phyloP scores from a whole-genome alignment of 805 yeast genomes.

The Ogataea angusta region DNA sequence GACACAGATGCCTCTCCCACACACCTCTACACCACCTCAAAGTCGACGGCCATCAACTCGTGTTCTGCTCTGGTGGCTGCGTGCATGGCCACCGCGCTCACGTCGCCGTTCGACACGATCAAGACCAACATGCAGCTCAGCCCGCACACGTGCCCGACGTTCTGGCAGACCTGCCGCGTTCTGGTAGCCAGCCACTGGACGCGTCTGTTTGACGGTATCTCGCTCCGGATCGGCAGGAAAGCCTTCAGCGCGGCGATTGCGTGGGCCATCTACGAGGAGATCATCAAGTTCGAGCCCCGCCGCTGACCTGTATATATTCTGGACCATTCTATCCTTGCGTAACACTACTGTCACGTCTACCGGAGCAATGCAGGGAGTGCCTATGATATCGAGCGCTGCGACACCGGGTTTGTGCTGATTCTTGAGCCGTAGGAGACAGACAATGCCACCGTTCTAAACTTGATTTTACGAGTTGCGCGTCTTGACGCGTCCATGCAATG shows the following conservation, averaged over 20 bases:
- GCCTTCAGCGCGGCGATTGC: conserved; percentile 92
- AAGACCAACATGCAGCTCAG: conserved; percentile 87
- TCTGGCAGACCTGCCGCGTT: conserved; percentile 36
- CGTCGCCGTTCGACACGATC: conserved; percentile 94
- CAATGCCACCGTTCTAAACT: conserved; percentile 93
- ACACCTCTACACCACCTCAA: conserved; percentile 18
- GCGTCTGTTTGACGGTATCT: conserved; percentile 78
- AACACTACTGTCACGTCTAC: conserved; percentile 26
- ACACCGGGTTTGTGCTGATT: conserved; percentile 85
- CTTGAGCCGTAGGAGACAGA: conserved; percentile 95
- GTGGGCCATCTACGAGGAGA: conserved; percentile 95
- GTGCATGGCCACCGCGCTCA: conserved; percentile 71
- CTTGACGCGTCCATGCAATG: conserved; percentile 97
- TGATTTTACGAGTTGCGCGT: conserved; percentile 88
- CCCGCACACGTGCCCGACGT: conserved; percentile 43
- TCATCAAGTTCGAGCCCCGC: conserved; percentile 43
- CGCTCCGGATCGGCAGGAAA: conserved; percentile 77
- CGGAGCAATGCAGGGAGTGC: conserved; percentile 10
- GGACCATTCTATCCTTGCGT: conserved; percentile 2
- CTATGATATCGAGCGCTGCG: conserved; percentile 53
- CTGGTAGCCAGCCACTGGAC: conserved; percentile 46
- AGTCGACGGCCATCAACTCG: conserved; percentile 58
- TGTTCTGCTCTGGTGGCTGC: conserved; percentile 80
- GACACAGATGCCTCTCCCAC: neutral
- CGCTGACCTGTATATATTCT: conserved; percentile 1